Conservation (phyloP, 139 green algal genomes). For the Protoeuglena noctilucae region DNA sequence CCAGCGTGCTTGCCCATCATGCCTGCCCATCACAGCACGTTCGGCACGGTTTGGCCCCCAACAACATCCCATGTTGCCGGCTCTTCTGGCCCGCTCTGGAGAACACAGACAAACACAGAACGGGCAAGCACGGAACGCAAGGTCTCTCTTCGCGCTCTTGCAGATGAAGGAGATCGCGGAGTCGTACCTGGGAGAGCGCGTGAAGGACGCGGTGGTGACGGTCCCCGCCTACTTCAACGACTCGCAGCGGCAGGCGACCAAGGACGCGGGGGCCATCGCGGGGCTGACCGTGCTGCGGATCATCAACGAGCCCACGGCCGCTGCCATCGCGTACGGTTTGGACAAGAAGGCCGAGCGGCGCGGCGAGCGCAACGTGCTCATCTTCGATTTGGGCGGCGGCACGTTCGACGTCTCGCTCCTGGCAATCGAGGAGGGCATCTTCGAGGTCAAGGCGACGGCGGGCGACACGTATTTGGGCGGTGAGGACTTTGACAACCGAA, state of each 20-base stretch:
- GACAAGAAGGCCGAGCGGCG: no score
- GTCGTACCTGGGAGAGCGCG: constrained; percentile 45
- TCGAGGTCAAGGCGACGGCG: constrained; percentile 86
- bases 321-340: constrained; percentile 90
- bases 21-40: no score
- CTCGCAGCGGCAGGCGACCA: constrained; percentile 91
- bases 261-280: constrained; percentile 70
- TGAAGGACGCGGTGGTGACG: constrained; percentile 78
- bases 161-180: constrained; percentile 74
- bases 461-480: constrained; percentile 93
- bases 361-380: constrained; percentile 89
- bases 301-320: constrained; percentile 96
- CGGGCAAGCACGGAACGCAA: no score
- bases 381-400: constrained; percentile 95
- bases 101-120: no score
- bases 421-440: constrained; percentile 93
- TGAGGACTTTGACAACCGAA: constrained; percentile 97
- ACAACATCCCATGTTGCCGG: no score
- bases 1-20: no score
- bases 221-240: constrained; percentile 99
- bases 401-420: constrained; percentile 99
- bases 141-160: no score
- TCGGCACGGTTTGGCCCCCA: no score
- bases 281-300: constrained; percentile 84
- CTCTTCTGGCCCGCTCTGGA: no score